A percentile compares a stretch with the other conserved stretches of the same genome.
Conservation (phyloP, 1,284 basidiomycete genomes). For the Psilocybe mexicana region DNA sequence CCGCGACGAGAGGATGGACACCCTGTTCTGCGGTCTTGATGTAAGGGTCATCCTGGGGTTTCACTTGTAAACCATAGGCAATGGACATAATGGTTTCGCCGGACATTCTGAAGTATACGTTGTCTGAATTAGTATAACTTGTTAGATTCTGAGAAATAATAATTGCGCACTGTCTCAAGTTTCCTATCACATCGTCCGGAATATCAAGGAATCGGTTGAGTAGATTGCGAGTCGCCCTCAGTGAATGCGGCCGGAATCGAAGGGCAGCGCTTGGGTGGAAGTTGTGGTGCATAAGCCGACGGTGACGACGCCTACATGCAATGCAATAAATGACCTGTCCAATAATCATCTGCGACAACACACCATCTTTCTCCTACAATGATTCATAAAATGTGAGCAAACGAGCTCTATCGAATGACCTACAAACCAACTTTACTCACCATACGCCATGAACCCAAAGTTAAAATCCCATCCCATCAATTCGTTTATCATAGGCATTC, state of each 20-base stretch:
- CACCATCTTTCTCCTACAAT: slow-evolving; percentile 11
- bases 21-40: slow-evolving; percentile 20
- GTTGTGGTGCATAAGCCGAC: slow-evolving; percentile 11
- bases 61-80: slow-evolving; percentile 27
- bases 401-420: not conserved
- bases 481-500: slow-evolving; percentile 32
- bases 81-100: slow-evolving; percentile 27
- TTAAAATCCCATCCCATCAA: slow-evolving; percentile 23
- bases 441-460: slow-evolving; percentile 28
- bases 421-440: slow-evolving; percentile 7
- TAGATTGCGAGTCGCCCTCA: slow-evolving; percentile 18
- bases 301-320: slow-evolving; percentile 3
- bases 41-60: slow-evolving; percentile 24
- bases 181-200: slow-evolving; percentile 26
- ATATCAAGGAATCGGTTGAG: slow-evolving; percentile 23
- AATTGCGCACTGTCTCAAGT: slow-evolving; percentile 26
- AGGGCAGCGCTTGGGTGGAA: slow-evolving; percentile 18
- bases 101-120: slow-evolving; percentile 21
- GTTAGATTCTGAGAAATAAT: not conserved
- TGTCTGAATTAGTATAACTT: not conserved
- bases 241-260: slow-evolving; percentile 20
- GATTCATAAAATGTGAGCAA: slow-evolving; percentile 17
- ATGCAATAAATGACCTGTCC: not conserved
- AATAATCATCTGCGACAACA: not conserved
- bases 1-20: slow-evolving; percentile 17